Evolutionary conservation across 2,329 filamentous ascomycete genomes (phyloP), one percentile per base, ranked within the genome.

Genomic region (Calonectria leucothoes): DNA sequence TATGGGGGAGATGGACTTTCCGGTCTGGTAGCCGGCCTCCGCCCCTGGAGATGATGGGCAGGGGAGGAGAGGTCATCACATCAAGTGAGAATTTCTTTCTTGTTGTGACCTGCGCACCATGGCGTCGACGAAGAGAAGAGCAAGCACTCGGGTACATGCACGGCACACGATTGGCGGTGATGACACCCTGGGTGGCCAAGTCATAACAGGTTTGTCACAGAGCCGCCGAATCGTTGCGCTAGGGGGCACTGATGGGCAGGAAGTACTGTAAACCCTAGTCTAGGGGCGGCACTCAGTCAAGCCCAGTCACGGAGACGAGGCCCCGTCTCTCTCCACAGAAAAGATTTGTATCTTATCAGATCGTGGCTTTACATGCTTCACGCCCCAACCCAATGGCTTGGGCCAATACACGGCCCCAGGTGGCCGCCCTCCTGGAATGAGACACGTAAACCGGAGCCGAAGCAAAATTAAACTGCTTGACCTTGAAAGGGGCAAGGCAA

Each of bases 301-400:
- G 37, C 42, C 51, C 57, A 37, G 59, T 66, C 35, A 51, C 6
- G 27, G 61, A 63, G 33, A 66, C 59, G 33, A 67, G 61, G 42
- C 37, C 69, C 69, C 51, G 49, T 67, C 69, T 72, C 69, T 72
- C 76, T 74, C 78, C 76, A 76, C 72, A 77, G 66, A 76, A 72
- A 63, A 74, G 71, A 74, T 63, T 68, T 70, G 68, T 71, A 79
- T 80, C 79, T 80, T 80, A 80, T 80, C 79, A 78, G 79, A 80
- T 80, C 73, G 76, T 80, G 74, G 74, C 72, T 75, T 52, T 29
- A 55, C 42, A 45, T n/a, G 42, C 42, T n/a, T 17, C 35, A 12
- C 49, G 33, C 59, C 39, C 70, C 42, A 65, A 75, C 73, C 74
- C 75, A 75, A 76, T 63, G 59, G 63, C 14, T 23, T 76, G 77